phyloP scores from a whole-genome alignment of 2,329 filamentous ascomycete genomes.

The Decorospora gaudefroyi region DNA sequence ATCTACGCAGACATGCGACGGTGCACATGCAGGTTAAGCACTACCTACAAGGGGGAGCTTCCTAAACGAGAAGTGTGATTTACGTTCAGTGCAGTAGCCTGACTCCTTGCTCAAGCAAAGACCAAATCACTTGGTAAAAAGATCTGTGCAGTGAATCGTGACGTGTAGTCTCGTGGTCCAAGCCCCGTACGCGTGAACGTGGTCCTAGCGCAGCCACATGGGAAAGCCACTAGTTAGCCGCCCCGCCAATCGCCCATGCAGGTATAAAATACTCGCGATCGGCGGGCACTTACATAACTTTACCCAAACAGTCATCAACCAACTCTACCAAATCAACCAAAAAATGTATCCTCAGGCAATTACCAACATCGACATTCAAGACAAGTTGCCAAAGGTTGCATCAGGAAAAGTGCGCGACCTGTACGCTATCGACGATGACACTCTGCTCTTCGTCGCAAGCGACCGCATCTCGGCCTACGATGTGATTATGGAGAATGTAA shows the following conservation, averaged over 20 bases:
- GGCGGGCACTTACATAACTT: constrained; percentile 14
- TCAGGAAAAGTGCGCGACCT: constrained; percentile 81
- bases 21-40: too few species aligned
- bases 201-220: not conserved
- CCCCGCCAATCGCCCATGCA: constrained; percentile 18
- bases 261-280: constrained; percentile 28
- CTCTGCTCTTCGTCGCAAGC: constrained; percentile 79
- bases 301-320: constrained; percentile 14
- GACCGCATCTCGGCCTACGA: constrained; percentile 97
- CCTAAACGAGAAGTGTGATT: too few species aligned
- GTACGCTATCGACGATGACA: constrained; percentile 70
- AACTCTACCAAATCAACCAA: constrained; percentile 4
- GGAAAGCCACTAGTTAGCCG: constrained; percentile 10
- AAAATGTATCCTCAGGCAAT: constrained; percentile 38
- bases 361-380: constrained; percentile 43
- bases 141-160: not conserved
- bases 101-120: too few species aligned
- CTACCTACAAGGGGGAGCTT: too few species aligned
- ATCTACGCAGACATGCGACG: constrained; percentile 9
- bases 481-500: constrained; percentile 80
- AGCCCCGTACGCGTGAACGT: not conserved
- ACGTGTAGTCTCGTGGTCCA: not conserved
- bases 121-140: too few species aligned
- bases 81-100: too few species aligned
- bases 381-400: constrained; percentile 55